phyloP scores from a whole-genome alignment of 2,329 filamentous ascomycete species.

The Sarocladiaceae sp. region DNA sequence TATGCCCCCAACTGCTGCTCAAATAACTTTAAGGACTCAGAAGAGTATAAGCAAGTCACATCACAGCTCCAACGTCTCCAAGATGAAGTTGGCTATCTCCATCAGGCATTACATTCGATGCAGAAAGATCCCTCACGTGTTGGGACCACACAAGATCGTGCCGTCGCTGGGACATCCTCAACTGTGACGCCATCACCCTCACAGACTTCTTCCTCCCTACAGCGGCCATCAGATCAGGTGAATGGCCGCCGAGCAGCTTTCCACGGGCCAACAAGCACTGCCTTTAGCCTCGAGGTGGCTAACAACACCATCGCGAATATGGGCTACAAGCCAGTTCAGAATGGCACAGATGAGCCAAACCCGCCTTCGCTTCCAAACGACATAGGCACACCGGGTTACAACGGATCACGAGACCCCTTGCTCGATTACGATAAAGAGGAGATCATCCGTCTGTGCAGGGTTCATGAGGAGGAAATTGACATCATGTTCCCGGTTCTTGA shows the following conservation, averaged over 20 bases:
- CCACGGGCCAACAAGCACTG: constrained; percentile 77
- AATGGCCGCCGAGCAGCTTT: constrained; percentile 59
- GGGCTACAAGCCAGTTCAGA: constrained; percentile 66
- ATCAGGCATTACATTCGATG: constrained; percentile 63
- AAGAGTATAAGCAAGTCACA: constrained; percentile 81
- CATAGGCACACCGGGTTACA: not conserved
- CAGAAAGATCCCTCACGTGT: constrained; percentile 47
- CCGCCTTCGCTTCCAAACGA: not conserved
- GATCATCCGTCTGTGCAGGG: constrained; percentile 66
- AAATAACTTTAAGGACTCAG: constrained; percentile 84
- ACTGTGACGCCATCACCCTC: constrained; percentile 36
- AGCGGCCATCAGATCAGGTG: constrained; percentile 34
- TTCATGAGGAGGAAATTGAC: constrained; percentile 86
- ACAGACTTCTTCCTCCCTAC: constrained; percentile 30
- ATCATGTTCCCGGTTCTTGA: constrained; percentile 86
- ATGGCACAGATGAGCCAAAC: constrained; percentile 50
- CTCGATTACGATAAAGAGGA: constrained; percentile 71
- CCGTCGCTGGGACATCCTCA: constrained; percentile 26
- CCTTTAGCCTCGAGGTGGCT: constrained; percentile 80
- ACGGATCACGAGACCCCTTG: constrained; percentile 61
- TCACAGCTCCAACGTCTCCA: constrained; percentile 69
- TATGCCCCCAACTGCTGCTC: constrained; percentile 62
- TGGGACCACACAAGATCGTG: constrained; percentile 36
- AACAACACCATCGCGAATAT: constrained; percentile 83
- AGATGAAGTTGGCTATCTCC: constrained; percentile 75